These are phyloP conservation scores for Penicillium sp. DNA, from an alignment of 2,329 filamentous ascomycete species.

Conservation along the genomic window DNA sequence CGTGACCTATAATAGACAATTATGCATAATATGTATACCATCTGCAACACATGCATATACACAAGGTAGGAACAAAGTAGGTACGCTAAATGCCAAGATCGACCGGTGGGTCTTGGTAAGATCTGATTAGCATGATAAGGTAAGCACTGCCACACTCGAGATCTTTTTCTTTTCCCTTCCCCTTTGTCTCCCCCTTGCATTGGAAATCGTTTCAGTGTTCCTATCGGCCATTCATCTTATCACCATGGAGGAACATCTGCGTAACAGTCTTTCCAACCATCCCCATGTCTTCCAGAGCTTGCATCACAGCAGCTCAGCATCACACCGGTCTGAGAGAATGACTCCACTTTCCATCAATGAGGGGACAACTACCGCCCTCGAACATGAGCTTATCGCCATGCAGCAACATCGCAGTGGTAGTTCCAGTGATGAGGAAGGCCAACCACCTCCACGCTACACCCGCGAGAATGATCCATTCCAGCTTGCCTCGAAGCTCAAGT, in stretches of 20 bases:
- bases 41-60: not conserved
- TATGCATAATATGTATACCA: not conserved
- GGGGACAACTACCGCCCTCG: conserved; percentile 45
- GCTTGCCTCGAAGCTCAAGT: conserved; percentile 75
- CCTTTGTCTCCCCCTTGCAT: not conserved
- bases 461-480: conserved; percentile 76
- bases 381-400: conserved; percentile 26
- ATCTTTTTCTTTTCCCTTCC: conserved; percentile 4
- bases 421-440: conserved; percentile 47
- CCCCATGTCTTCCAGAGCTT: conserved; percentile 27
- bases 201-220: not conserved
- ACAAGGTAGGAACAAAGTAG: not conserved
- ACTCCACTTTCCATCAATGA: conserved; percentile 28
- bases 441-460: conserved; percentile 55
- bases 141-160: not conserved
- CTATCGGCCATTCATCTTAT: conserved; percentile 1
- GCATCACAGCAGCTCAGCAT: conserved; percentile 22
- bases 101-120: not conserved
- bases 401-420: conserved; percentile 24
- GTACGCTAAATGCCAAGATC: not conserved
- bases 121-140: not conserved
- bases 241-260: conserved; percentile 32
- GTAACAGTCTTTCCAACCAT: conserved; percentile 31
- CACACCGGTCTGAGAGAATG: conserved; percentile 24
- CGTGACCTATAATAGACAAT: not conserved